phyloP scores from a whole-genome alignment of 768 basidiomycete species.

The Cantharellus anzutake region DNA sequence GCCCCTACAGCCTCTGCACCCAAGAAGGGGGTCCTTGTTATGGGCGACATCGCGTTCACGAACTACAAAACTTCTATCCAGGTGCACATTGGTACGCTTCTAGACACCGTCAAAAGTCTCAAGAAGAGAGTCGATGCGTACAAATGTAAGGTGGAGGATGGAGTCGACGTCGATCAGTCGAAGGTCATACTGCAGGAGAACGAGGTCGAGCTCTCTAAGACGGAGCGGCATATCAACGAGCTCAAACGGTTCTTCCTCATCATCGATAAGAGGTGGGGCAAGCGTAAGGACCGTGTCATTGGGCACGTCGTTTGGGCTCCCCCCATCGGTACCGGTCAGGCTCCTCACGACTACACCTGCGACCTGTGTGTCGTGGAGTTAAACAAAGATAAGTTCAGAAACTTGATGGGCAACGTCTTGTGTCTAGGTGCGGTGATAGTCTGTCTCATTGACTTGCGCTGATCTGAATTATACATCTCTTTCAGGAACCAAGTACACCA shows the following conservation, averaged over 20 bases:
- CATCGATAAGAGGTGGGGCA: conserved; percentile 19
- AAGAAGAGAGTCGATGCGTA: conserved; percentile 12
- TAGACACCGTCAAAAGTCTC: conserved; percentile 9
- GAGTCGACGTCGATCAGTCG: conserved; percentile 7
- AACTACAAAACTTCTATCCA: conserved; percentile 17
- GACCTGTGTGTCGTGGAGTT: conserved; percentile 25
- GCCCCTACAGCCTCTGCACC: conserved; percentile 13
- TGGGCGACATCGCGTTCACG: conserved; percentile 18
- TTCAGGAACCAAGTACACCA: conserved; percentile 8
- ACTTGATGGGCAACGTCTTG: conserved; percentile 20
- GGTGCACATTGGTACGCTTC: conserved; percentile 14
- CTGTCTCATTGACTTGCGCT: conserved; percentile 12
- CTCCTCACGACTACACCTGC: conserved; percentile 19
- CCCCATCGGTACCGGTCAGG: conserved; percentile 15
- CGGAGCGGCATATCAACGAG: conserved; percentile 12
- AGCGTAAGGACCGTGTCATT: conserved; percentile 19
- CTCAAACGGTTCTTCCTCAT: conserved; percentile 19
- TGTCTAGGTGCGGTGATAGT: conserved; percentile 20
- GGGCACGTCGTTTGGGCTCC: conserved; percentile 24
- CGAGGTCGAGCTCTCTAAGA: conserved; percentile 11
- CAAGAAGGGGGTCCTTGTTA: conserved; percentile 21
- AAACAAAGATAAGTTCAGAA: conserved; percentile 20
- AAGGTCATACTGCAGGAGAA: conserved; percentile 11
- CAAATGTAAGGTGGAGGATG: conserved; percentile 10
- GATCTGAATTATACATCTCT: conserved; percentile 8